Base-by-base conservation (phyloP, 257 asterid species). In the Perilla frutescens region DNA sequence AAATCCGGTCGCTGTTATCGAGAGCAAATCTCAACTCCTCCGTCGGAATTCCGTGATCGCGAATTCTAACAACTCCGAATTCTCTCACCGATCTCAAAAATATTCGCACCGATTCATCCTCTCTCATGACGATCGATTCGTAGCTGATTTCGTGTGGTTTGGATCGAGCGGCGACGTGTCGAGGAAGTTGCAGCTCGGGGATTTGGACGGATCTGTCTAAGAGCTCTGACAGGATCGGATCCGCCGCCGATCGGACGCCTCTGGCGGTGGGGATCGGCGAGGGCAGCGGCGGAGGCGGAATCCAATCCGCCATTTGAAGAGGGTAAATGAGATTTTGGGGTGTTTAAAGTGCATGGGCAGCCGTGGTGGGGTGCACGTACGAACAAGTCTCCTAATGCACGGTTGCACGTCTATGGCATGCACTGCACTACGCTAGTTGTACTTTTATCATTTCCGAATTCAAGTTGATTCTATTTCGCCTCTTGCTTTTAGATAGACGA, bases 131-230 rank as follows among this genome's bases (percentile, higher is more conserved):
- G 36, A 90, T 57, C 10, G 80, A 76, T 37, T 39, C 62, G 70
- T 82, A 86, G 57, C 69, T 68, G 64, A 88, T 74, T 6, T 82
- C 84, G 41, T 45, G 82, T 1, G 81, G 85, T 14, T 51, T 60
- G 70, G 41, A 66, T 39, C 50, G 72, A 29, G 41, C 79, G 20
- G 41, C 79, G 20, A 55, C 65, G 54, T 71, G 71, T 39, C 71
- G 72, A 1, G 90, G 90, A 66, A 88, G 92, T 40, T 36, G 70
- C 36, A 90, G 78, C 26, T 74, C 75, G 2, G 96, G 96, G 50
- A 85, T 77, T n/a, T 39, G 68, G 14, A 34, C 7, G 8, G 83
- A 63, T 14, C 60, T 76, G 29, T 84, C 85, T 0, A 86, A 65
- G 72, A 71, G 62, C 6, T 77, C 71, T 2, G 86, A 77, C 8